These are phyloP conservation scores for Tubosaeta brunneosetosa DNA, from an alignment of 768 basidiomycete species.

Conservation along the genomic window DNA sequence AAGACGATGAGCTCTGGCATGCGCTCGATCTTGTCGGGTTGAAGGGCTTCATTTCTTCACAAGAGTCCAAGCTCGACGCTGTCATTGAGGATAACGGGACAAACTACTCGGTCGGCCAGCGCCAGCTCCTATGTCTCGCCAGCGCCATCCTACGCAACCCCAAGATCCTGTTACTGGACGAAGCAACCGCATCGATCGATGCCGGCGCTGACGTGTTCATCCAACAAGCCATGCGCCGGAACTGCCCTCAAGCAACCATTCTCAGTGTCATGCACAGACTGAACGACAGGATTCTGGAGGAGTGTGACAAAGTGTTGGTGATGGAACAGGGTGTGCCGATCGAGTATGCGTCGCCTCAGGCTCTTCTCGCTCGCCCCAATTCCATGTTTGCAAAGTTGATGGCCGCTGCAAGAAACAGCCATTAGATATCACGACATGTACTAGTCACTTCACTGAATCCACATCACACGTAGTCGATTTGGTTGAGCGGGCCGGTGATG, in stretches of 20 bases:
- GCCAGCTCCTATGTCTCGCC: conserved; percentile 47
- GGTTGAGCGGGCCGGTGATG: not conserved
- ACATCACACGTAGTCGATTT: no score
- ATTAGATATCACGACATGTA: no score
- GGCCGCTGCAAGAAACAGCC: no score
- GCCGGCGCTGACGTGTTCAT: conserved; percentile 81
- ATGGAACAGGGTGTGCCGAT: no score
- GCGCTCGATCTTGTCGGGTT: conserved; percentile 33
- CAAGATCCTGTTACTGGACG: conserved; percentile 21
- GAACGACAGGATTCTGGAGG: no score
- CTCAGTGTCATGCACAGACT: no score
- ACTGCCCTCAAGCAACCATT: no score
- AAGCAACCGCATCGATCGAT: conserved; percentile 61
- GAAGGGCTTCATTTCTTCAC: conserved; percentile 66
- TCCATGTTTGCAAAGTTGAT: no score
- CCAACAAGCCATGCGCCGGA: conserved; percentile 4
- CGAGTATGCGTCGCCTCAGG: no score
- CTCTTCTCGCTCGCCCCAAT: no score
- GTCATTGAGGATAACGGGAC: conserved; percentile 68
- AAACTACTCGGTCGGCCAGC: conserved; percentile 84
- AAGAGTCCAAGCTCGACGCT: conserved; percentile 56
- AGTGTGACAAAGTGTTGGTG: no score
- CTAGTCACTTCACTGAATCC: no score
- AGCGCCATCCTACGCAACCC: conserved; percentile 30
- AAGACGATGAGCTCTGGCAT: conserved; percentile 36